Evolutionary conservation across 352 stramenopile genomes (phyloP).

Genomic region (Globisporangium canariense): DNA sequence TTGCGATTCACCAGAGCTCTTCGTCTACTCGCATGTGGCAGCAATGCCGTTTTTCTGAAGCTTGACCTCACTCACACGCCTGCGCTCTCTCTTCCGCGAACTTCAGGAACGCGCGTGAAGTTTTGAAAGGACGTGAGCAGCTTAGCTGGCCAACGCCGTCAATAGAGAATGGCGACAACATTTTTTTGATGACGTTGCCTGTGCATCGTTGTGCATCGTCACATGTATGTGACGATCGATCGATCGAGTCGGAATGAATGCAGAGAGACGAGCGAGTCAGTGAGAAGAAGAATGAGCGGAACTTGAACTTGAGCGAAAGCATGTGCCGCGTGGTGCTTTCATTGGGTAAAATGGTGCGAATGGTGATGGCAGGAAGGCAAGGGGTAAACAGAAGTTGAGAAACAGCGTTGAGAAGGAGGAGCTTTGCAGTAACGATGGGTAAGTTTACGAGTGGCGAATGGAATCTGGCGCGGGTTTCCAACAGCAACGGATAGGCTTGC

Average conservation of each 20-base stretch:
- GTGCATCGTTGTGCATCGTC: no score
- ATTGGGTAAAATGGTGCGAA: neutral
- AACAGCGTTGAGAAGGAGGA: no score
- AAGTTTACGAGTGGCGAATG: no score
- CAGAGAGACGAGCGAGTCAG: neutral
- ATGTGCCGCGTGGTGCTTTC: neutral
- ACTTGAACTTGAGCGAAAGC: no score
- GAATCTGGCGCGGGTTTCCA: no score
- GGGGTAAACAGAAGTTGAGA: no score
- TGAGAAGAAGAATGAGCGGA: no score
- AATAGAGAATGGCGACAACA: neutral
- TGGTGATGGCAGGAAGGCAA: no score
- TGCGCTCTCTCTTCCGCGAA: neutral
- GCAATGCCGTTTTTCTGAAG: neutral
- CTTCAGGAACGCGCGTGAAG: neutral
- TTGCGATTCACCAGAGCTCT: neutral
- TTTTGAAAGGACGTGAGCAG: neutral
- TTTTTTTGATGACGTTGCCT: neutral
- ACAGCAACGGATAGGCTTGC: no score
- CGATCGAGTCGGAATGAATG: neutral
- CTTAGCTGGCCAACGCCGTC: neutral
- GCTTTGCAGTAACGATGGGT: no score
- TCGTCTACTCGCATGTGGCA: neutral
- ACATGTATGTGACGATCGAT: no score
- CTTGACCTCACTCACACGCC: neutral